Evolutionary conservation across 2,329 filamentous ascomycete species (phyloP).

Genomic region (Xylariaceae sp.): DNA sequence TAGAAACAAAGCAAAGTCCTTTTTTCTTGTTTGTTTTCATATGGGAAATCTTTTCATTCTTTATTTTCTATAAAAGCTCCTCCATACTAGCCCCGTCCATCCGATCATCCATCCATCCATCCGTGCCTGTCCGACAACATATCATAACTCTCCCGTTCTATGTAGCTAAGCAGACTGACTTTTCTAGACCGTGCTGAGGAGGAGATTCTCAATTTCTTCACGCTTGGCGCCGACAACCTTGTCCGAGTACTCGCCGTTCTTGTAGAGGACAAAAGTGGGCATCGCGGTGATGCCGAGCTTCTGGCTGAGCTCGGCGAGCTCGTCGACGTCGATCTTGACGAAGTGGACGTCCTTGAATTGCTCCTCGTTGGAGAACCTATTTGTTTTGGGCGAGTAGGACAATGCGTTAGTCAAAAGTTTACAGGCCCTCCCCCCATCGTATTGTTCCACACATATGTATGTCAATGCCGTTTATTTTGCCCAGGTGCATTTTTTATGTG

Average conservation of each 20-base stretch:
- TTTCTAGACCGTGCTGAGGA: no score
- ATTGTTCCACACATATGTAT: not conserved
- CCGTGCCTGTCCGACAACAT: no score
- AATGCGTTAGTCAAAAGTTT: not conserved
- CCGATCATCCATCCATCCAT: no score
- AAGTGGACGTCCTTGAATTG: constrained; percentile 61
- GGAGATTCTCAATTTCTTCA: constrained; percentile 51
- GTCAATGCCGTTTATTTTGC: no score
- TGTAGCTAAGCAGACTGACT: no score
- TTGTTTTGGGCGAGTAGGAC: not conserved
- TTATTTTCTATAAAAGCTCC: no score
- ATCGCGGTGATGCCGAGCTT: constrained; percentile 82
- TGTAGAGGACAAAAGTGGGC: constrained; percentile 87
- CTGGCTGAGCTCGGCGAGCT: constrained; percentile 66
- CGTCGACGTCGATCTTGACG: constrained; percentile 87
- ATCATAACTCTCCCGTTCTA: no score
- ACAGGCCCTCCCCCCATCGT: not conserved
- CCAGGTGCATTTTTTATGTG: no score
- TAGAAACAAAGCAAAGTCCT: no score
- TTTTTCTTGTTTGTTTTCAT: no score
- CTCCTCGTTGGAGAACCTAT: constrained; percentile 54
- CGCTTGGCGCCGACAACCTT: constrained; percentile 80
- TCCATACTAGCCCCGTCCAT: no score
- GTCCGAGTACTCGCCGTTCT: constrained; percentile 65
- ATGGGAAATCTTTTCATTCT: no score